Percentiles rank a stretch among this genome's conserved stretches.
Conservation (phyloP, 2,329 filamentous ascomycete genomes). For the Ophiosphaerella narmari region DNA sequence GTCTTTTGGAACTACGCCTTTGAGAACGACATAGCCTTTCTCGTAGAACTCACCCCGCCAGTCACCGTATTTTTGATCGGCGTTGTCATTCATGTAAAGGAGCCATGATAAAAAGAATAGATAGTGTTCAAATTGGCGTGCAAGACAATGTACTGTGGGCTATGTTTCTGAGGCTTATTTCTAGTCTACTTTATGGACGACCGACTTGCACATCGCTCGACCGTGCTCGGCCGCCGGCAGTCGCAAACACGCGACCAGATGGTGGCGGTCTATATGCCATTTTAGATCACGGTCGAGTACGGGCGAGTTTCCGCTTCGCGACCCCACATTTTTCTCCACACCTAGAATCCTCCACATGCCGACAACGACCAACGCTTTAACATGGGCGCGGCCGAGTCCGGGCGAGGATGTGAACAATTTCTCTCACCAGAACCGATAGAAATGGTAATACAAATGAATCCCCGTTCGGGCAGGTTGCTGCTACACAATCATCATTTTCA, state of each 20-base stretch:
- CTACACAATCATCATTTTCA: not conserved
- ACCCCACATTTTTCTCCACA: not conserved
- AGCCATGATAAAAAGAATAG: constrained; percentile 1
- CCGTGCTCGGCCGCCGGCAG: constrained; percentile 10
- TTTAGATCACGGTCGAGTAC: constrained; percentile 8
- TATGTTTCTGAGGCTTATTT: not conserved
- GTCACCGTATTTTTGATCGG: constrained; percentile 19
- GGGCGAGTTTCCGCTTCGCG: constrained; percentile 2
- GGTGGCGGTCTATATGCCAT: not conserved
- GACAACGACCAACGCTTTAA: too few relatives aligned
- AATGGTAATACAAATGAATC: not conserved
- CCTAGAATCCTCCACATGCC: not conserved
- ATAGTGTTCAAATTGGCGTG: constrained; percentile 1
- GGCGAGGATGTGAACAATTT: not conserved
- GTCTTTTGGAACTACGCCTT: constrained; percentile 27
- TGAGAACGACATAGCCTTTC: constrained; percentile 36
- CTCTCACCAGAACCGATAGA: not conserved
- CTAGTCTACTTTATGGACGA: not conserved
- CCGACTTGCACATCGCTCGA: not conserved
- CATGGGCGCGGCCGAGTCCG: constrained; percentile 7
- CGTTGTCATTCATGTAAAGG: constrained; percentile 6
- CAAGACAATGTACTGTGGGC: too few relatives aligned
- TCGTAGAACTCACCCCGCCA: constrained; percentile 38
- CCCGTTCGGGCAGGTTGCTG: not conserved
- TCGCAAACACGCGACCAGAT: not conserved